Percentiles rank a stretch among this genome's conserved stretches.
Conservation (phyloP, 2,329 filamentous ascomycete genomes). For the Calonectria crousiana region DNA sequence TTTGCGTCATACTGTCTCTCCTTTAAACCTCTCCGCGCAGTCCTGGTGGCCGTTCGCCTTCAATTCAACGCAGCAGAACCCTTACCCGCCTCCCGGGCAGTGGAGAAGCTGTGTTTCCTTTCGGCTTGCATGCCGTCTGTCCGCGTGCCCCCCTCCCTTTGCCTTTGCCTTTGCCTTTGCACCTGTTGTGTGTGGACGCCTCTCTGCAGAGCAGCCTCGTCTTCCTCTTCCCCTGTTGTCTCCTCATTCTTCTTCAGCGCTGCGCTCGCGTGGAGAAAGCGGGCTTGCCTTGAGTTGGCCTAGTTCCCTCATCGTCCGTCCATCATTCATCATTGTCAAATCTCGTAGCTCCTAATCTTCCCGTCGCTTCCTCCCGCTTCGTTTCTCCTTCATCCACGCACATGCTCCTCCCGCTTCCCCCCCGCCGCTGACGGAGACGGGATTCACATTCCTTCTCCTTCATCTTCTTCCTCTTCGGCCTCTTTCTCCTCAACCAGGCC, state of each 20-base stretch:
- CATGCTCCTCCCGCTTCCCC: not conserved
- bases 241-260: slow-evolving; percentile 2
- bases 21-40: not conserved
- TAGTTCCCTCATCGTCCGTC: slow-evolving; percentile 17
- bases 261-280: slow-evolving; percentile 7
- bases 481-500: not conserved
- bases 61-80: not conserved
- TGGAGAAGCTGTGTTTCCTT: not conserved
- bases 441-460: not conserved
- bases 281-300: slow-evolving; percentile 12
- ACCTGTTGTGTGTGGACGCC: not conserved
- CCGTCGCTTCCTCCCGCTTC: slow-evolving; percentile 5
- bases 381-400: not conserved
- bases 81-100: slow-evolving; percentile 4
- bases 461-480: not conserved
- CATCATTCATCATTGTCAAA: slow-evolving; percentile 23
- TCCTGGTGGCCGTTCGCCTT: not conserved
- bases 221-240: not conserved
- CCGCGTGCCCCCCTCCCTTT: not conserved
- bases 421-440: not conserved
- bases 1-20: slow-evolving; percentile 29
- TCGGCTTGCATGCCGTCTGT: not conserved
- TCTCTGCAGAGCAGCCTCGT: not conserved
- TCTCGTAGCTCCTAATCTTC: slow-evolving; percentile 20
- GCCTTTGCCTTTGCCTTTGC: not conserved